Percentiles rank a stretch among this genome's conserved stretches.
Conservation (phyloP, 208 protist genomes). For the Leishmania major region DNA sequence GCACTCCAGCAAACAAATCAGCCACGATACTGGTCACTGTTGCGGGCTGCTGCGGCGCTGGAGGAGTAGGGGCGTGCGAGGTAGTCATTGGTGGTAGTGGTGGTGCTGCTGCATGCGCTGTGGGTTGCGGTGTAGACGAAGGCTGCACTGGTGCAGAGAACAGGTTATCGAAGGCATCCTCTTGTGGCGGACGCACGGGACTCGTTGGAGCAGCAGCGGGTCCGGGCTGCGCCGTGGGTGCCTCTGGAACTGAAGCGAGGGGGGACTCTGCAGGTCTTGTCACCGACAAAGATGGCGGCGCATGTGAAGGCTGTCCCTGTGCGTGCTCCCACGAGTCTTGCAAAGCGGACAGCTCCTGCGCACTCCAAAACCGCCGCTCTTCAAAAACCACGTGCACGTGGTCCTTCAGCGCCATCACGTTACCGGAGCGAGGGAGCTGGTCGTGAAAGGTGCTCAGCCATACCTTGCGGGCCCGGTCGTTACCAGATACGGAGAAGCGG, state of each 20-base stretch:
- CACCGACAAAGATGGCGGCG: slow-evolving; percentile 1
- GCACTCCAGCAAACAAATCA: slow-evolving; percentile 31
- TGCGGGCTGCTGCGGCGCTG: slow-evolving; percentile 3
- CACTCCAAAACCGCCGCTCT: slow-evolving; percentile 40
- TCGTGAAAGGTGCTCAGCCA: slow-evolving; percentile 58
- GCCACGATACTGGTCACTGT: slow-evolving; percentile 28
- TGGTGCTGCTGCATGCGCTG: slow-evolving; percentile 7
- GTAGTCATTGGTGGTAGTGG: background rate
- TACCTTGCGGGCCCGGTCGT: slow-evolving; percentile 62
- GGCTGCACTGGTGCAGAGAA: slow-evolving; percentile 41
- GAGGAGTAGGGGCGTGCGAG: background rate
- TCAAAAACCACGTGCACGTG: slow-evolving; percentile 50
- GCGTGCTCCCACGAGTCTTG: slow-evolving; percentile 32
- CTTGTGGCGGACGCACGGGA: slow-evolving; percentile 6
- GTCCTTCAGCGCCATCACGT: slow-evolving; percentile 41
- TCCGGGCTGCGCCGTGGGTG: background rate
- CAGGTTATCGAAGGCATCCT: slow-evolving; percentile 58
- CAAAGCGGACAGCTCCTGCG: slow-evolving; percentile 35
- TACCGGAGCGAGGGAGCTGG: slow-evolving; percentile 42
- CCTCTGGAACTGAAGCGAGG: background rate
- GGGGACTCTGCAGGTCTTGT: background rate
- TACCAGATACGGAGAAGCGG: slow-evolving; percentile 54
- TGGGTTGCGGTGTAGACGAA: slow-evolving; percentile 2
- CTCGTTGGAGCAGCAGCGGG: slow-evolving; percentile 7
- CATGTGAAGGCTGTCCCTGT: slow-evolving; percentile 15